Evolutionary conservation across 805 yeast species (phyloP), one percentile per base, ranked within the genome.

Genomic region (Brettanomyces sp.): DNA sequence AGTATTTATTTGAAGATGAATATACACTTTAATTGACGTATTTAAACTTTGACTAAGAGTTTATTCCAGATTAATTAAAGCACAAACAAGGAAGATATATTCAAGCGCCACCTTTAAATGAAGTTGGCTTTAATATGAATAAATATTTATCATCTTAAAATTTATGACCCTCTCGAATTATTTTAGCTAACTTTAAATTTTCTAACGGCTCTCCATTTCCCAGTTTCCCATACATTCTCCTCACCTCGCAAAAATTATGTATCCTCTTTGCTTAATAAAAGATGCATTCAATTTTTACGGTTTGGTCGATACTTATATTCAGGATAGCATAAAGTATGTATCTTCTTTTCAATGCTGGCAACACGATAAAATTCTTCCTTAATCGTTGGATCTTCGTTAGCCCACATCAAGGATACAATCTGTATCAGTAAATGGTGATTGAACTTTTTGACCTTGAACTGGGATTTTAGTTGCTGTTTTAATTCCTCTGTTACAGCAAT

Each of bases 371-470:
- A 72, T 41, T 58, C 52, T 32, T 62, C 62, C 56, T 67, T 69
- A 34, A 69, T 62, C 21, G 55, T 54, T 39, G 51, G 50, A 7
- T 57, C 45, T 52, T 72, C 77, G 1, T 75, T 69, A 39, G 65
- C 58, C 77, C 77, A 72, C 56, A 73, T 52, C 38, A 69, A 58
- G 1, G 77, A 69, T 36, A 71, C 69, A 25, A 68, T 62, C 40
- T 70, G 72, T 18, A 68, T 64, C 45, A 70, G 59, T 30, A 60
- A 48, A 50, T 69, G 73, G 46, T 71, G 73, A 49, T 71, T 68
- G 45, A 70, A 59, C 51, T 63, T 66, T 48, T 54, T 55, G 34
- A 56, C 49, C 5, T 37, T 38, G 32, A 58, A 50, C 12, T 35
- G 36, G 7, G 44, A 25, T 36, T 47, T 50, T 36, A 56, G 36